Percentiles rank a stretch among this genome's conserved stretches.
phyloP scores from a whole-genome alignment of 352 stramenopile species.

The Pythium oligandrum region DNA sequence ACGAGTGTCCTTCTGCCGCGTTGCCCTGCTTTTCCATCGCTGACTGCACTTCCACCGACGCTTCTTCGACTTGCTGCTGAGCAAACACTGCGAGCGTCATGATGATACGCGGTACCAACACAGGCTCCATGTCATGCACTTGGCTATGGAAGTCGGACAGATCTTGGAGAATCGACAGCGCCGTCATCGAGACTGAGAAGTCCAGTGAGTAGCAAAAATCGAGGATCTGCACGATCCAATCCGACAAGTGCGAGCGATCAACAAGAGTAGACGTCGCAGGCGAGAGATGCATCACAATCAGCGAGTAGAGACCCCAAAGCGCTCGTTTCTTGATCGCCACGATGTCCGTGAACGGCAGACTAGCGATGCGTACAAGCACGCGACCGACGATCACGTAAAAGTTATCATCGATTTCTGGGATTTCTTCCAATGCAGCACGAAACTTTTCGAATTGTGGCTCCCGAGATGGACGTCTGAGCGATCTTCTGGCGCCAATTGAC shows the following conservation, averaged over 20 bases:
- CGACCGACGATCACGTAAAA: conserved; percentile 72
- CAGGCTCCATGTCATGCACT: conserved; percentile 62
- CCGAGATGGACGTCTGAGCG: conserved; percentile 13
- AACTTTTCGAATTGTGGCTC: conserved; percentile 17
- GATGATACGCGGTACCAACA: conserved; percentile 72
- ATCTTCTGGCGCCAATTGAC: conserved; percentile 79
- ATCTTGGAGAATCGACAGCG: conserved; percentile 74
- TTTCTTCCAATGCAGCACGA: conserved; percentile 57
- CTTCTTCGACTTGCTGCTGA: conserved; percentile 84
- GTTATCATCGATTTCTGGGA: conserved; percentile 59
- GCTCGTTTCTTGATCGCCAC: conserved; percentile 76
- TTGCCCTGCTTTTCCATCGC: conserved; percentile 51
- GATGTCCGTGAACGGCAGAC: conserved; percentile 70
- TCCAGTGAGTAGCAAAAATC: conserved; percentile 70
- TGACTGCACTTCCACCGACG: conserved; percentile 80
- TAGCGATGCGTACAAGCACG: conserved; percentile 69
- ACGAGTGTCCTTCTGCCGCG: conserved; percentile 16
- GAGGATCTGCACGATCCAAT: conserved; percentile 81
- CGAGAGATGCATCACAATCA: conserved; percentile 68
- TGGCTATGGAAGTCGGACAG: conserved; percentile 70
- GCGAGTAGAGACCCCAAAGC: conserved; percentile 73
- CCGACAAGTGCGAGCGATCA: conserved; percentile 43
- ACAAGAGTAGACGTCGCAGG: conserved; percentile 23
- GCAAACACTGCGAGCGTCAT: conserved; percentile 85
- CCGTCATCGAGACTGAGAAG: conserved; percentile 75